Evolutionary conservation across 768 basidiomycete genomes (phyloP).

Genomic region (Termitomyces sp.): DNA sequence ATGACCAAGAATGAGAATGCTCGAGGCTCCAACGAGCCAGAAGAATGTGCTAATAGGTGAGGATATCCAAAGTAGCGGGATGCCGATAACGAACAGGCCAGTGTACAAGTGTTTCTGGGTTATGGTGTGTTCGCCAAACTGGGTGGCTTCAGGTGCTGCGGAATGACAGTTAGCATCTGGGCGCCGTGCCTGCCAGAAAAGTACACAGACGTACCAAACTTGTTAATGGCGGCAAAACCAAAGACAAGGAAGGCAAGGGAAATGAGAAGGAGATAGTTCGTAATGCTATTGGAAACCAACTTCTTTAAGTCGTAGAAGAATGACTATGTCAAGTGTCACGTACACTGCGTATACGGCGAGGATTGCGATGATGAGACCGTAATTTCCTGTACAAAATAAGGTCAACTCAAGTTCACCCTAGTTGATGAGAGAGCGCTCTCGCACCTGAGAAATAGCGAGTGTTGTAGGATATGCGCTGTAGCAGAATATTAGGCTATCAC

Average conservation of each 20-base stretch:
- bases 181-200: neutral
- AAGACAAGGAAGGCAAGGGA: constrained; percentile 86
- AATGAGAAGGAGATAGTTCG: constrained; percentile 76
- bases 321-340: constrained; percentile 9
- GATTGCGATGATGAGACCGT: constrained; percentile 68
- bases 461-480: constrained; percentile 89
- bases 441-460: constrained; percentile 82
- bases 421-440: constrained; percentile 2
- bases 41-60: constrained; percentile 82
- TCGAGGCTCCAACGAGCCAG: constrained; percentile 90
- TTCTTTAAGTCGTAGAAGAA: neutral
- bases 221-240: constrained; percentile 87
- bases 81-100: constrained; percentile 84
- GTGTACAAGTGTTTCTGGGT: constrained; percentile 91
- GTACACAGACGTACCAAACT: constrained; percentile 58
- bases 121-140: constrained; percentile 74
- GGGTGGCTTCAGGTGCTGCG: constrained; percentile 78
- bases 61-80: constrained; percentile 79
- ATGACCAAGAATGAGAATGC: constrained; percentile 80
- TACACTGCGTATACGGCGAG: constrained; percentile 88
- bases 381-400: constrained; percentile 61
- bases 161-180: neutral
- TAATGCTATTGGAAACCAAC: constrained; percentile 46
- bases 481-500: neutral
- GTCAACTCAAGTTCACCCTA: constrained; percentile 5